Conservation (phyloP, 108 stramenopile genomes). For the Aureococcus anophagefferens region DNA sequence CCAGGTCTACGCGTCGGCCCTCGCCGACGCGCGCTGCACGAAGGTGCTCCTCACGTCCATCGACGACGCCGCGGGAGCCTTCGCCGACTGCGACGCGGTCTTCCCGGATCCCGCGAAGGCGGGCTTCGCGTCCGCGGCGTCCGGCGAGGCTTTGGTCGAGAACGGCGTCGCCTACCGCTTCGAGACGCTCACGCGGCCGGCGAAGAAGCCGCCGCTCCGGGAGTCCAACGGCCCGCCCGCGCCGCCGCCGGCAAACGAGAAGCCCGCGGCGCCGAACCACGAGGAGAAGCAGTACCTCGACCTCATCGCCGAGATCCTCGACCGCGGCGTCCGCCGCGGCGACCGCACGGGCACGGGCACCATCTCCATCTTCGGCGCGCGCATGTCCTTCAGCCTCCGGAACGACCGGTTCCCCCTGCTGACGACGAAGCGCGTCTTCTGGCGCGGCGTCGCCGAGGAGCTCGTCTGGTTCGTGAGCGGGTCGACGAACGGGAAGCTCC, state of each 20-base stretch:
- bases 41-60: slow-evolving; percentile 33
- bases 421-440: slow-evolving; percentile 97
- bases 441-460: slow-evolving; percentile 99
- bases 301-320: slow-evolving; percentile 81
- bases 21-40: slow-evolving; percentile 25
- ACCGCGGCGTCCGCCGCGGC: slow-evolving; percentile 75
- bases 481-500: slow-evolving; percentile 86
- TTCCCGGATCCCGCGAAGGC: slow-evolving; percentile 26
- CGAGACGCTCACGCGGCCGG: not conserved
- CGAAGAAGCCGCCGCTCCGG: too few species aligned
- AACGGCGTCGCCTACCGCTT: slow-evolving; percentile 36
- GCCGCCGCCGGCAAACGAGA: slow-evolving; percentile 22
- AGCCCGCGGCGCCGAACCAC: slow-evolving; percentile 32
- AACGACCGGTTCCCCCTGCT: slow-evolving; percentile 82
- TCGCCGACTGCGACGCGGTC: slow-evolving; percentile 27
- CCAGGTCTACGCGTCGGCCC: slow-evolving; percentile 69
- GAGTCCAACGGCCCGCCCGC: not conserved
- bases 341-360: slow-evolving; percentile 99
- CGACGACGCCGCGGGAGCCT: slow-evolving; percentile 10
- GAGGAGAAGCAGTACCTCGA: slow-evolving; percentile 91
- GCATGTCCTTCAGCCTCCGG: slow-evolving; percentile 88
- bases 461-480: slow-evolving; percentile 95
- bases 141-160: slow-evolving; percentile 14
- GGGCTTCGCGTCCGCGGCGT: slow-evolving; percentile 15
- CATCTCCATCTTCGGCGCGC: slow-evolving; percentile 87